Base-by-base conservation (phyloP, 176 grass and related monocot species). In the Ananas comosus region DNA sequence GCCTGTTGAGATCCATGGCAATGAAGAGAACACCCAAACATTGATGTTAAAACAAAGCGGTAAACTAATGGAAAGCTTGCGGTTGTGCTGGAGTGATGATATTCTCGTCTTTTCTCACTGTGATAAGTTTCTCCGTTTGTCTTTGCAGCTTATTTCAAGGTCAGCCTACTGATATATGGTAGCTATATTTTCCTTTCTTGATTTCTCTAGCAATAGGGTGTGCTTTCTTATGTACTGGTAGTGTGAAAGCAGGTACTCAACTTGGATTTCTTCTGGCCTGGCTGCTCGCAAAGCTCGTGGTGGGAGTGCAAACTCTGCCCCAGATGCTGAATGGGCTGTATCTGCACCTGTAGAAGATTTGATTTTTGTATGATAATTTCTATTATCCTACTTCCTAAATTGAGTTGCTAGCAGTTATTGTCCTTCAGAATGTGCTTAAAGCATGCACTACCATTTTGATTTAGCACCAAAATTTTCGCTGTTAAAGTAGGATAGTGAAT, bases 121-220 rank as follows among this genome's bases (percentile, higher is more conserved):
- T 11, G 94, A 99, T 80, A 99, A 99, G 69, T 99, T 99, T 64
- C 82, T 99, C 48, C 94, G 90, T 23, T 71, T 99, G 70, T 91
- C 87, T 66, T 83, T 99, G 75, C 94, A 93, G 80, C 94, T 99
- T 83, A 80, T 93, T 70, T 83, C 90, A 71, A 99, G 94, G 94
- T 99, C 75, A 76, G 79, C 23, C 64, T 72, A 49, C 13, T 12
- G 19, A 53, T 2, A 67, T 48, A 48, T 9, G 28, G 53, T 70
- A 57, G 42, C 50, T 18, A n/a, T 28, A 42, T 68, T 76, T 53
- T 51, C n/a, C 47, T 24, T 74, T 59, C 9, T n/a, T 68, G 69
- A 74, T 74, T 65, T 76, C 67, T n/a, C n/a, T 28, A 61, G 52
- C 47, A 49, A 48, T 51, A 11, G 51, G 83, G 52, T 80, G 14